phyloP scores from a whole-genome alignment of 768 basidiomycete species.

The Sporobolomyces pararoseus region DNA sequence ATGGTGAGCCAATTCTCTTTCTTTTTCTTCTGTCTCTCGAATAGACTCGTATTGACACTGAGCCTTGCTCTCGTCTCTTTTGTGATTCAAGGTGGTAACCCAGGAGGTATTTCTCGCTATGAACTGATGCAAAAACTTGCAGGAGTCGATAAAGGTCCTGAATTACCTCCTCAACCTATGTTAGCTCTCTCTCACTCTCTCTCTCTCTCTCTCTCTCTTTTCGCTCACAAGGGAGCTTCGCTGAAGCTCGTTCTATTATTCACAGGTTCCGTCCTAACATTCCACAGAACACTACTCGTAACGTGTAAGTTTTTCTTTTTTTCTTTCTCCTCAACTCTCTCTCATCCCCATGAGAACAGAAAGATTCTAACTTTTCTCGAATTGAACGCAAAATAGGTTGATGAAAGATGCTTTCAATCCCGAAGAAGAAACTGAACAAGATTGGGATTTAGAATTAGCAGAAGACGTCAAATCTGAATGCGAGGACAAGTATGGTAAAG shows the following conservation, averaged over 20 bases:
- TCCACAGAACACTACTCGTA: slow-evolving; percentile 51
- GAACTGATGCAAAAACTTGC: slow-evolving; percentile 99
- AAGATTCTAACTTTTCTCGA: background rate
- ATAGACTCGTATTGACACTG: slow-evolving; percentile 10
- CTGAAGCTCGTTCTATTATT: background rate
- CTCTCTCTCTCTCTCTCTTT: background rate
- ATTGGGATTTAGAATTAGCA: slow-evolving; percentile 94
- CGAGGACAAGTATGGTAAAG: slow-evolving; percentile 80
- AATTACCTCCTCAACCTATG: slow-evolving; percentile 39
- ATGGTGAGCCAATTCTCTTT: slow-evolving; percentile 57
- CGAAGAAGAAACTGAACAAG: slow-evolving; percentile 92
- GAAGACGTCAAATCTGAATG: slow-evolving; percentile 96
- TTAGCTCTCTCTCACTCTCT: too few relatives aligned
- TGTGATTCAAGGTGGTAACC: slow-evolving; percentile 72
- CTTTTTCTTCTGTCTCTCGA: background rate
- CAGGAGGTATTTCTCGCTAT: slow-evolving; percentile 96
- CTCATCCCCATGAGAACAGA: too few relatives aligned
- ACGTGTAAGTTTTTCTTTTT: slow-evolving; percentile 24
- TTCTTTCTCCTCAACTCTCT: background rate
- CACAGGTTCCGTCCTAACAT: slow-evolving; percentile 70
- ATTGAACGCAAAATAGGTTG: slow-evolving; percentile 56
- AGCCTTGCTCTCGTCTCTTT: slow-evolving; percentile 22
- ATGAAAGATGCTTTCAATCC: slow-evolving; percentile 95
- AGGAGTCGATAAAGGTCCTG: slow-evolving; percentile 58
- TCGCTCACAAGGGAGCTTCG: background rate